These are phyloP conservation scores for Podospora bellae-mahoneyi DNA, from an alignment of 495 filamentous ascomycete species.

Conservation along the genomic window DNA sequence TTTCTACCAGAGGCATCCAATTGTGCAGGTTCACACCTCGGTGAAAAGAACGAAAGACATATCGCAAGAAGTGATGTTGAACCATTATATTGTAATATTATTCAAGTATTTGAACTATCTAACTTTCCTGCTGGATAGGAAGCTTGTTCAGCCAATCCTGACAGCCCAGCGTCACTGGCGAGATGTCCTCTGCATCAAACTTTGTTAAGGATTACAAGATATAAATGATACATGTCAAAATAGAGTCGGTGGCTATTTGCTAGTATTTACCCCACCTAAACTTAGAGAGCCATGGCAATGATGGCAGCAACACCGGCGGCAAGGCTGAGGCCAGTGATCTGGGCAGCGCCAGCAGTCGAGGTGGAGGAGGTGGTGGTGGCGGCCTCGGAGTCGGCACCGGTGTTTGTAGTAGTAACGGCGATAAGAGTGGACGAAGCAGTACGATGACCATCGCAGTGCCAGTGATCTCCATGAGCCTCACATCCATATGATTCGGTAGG, in stretches of 20 bases:
- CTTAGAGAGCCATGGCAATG: slow-evolving; percentile 16
- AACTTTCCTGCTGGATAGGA: too few relatives aligned
- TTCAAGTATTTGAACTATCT: too few relatives aligned
- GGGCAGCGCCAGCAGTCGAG: slow-evolving; percentile 11
- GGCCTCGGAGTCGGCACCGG: neutral
- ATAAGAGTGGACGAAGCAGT: slow-evolving; percentile 17
- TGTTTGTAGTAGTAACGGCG: neutral
- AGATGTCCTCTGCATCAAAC: neutral
- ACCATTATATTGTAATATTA: too few relatives aligned
- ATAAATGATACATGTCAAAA: neutral
- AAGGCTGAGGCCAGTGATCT: slow-evolving; percentile 16
- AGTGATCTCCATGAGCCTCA: slow-evolving; percentile 39
- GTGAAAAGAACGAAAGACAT: too few relatives aligned
- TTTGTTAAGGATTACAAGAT: neutral
- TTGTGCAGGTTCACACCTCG: too few relatives aligned
- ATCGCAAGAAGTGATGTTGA: too few relatives aligned
- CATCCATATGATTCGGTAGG: slow-evolving; percentile 40
- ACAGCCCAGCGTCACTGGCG: neutral
- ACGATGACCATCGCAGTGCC: slow-evolving; percentile 38
- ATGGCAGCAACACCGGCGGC: slow-evolving; percentile 13
- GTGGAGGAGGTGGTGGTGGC: neutral
- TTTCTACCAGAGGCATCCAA: too few relatives aligned
- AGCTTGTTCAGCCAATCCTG: neutral
- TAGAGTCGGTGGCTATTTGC: neutral
- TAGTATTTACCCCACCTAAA: neutral